These are phyloP conservation scores for Clitopilus hobsonii DNA, from an alignment of 768 basidiomycete species.

Conservation along the genomic window DNA sequence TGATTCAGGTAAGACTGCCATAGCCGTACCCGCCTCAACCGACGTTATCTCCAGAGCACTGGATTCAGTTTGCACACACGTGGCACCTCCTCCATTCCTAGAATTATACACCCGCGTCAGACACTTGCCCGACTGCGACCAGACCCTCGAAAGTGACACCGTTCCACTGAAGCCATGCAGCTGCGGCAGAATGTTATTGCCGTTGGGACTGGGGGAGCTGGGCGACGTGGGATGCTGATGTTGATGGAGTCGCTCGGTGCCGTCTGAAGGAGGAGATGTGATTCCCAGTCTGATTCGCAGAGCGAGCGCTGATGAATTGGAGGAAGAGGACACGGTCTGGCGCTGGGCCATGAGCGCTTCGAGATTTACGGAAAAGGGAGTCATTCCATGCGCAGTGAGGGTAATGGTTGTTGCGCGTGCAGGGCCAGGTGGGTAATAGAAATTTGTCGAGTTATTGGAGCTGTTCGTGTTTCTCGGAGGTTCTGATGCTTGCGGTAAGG, in stretches of 20 bases:
- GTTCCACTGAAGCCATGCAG: conserved; percentile 61
- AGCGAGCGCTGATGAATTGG: conserved; percentile 30
- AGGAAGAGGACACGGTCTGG: too few relatives aligned
- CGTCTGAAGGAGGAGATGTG: conserved; percentile 19
- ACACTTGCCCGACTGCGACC: conserved; percentile 54
- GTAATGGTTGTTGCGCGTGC: conserved; percentile 37
- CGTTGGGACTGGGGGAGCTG: background rate
- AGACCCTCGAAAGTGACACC: conserved; percentile 48
- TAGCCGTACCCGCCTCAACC: conserved; percentile 44
- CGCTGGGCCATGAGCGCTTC: conserved; percentile 39
- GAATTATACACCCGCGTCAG: conserved; percentile 55
- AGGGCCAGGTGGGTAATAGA: conserved; percentile 10
- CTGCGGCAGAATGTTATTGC: conserved; percentile 29
- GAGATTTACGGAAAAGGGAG: conserved; percentile 54
- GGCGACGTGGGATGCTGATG: background rate
- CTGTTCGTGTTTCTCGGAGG: conserved; percentile 7
- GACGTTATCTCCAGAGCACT: conserved; percentile 45
- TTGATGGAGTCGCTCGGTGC: background rate
- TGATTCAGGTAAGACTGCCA: conserved; percentile 64
- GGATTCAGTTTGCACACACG: conserved; percentile 41
- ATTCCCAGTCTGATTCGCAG: conserved; percentile 56
- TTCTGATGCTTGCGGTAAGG: conserved; percentile 9
- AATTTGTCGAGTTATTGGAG: conserved; percentile 8
- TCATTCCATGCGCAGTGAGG: conserved; percentile 66
- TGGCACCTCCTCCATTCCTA: conserved; percentile 28